Conservation (phyloP, 352 stramenopile species). For the Globisporangium ultimum region DNA sequence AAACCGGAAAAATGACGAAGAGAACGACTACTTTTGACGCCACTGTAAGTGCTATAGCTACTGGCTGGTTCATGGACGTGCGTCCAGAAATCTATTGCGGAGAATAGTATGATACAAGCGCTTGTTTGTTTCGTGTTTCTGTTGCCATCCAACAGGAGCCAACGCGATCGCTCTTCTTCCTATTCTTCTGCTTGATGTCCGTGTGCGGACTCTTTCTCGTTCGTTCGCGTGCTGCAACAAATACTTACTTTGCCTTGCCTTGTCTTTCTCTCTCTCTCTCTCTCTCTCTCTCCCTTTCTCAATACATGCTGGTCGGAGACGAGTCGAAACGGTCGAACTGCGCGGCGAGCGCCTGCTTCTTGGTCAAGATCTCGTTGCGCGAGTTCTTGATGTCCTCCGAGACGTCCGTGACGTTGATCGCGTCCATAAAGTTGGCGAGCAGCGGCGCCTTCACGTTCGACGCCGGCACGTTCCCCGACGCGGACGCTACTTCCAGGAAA, state of each 20-base stretch:
- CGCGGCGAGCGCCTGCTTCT: slow-evolving; percentile 84
- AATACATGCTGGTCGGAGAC: slow-evolving; percentile 64
- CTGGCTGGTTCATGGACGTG: slow-evolving; percentile 5
- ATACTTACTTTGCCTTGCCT: neutral
- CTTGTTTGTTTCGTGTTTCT: slow-evolving; percentile 2
- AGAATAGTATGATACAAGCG: neutral
- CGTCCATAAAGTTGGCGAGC: slow-evolving; percentile 87
- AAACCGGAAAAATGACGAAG: neutral
- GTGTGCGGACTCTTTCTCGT: neutral
- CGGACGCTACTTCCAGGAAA: slow-evolving; percentile 52
- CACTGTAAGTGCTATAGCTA: neutral
- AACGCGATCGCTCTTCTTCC: neutral
- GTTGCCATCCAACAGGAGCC: neutral
- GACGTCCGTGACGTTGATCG: slow-evolving; percentile 88
- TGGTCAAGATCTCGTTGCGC: slow-evolving; percentile 83
- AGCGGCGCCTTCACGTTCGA: slow-evolving; percentile 84
- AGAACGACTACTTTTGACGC: neutral
- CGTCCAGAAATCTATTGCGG: neutral
- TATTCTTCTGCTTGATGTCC: neutral
- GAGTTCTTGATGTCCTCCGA: slow-evolving; percentile 84
- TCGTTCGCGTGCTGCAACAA: neutral
- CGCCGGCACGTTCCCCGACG: slow-evolving; percentile 37
- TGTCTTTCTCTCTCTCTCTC: neutral
- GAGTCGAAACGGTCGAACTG: slow-evolving; percentile 81
- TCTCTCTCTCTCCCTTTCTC: slow-evolving; percentile 2